Evolutionary conservation across 176 grass and related monocot genomes (phyloP), one percentile per base, ranked within the genome.

Genomic region (Aechmea fasciata): DNA sequence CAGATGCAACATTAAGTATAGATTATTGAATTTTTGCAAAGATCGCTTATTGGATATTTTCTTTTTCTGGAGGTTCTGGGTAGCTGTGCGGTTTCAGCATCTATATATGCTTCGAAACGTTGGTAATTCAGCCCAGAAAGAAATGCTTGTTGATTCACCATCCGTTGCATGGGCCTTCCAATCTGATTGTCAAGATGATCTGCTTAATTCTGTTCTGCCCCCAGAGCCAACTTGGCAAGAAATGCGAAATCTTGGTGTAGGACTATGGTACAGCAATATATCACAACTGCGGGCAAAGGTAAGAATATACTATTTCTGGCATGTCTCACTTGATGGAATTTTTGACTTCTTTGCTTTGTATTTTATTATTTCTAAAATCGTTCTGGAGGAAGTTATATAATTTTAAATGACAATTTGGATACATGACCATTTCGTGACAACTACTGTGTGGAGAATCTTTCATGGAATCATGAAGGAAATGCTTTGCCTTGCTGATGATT

Each of bases 161-260:
- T 87, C 85, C 48, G 78, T 91, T 73, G 85, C 86, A 49, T 92
- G 92, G 92, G 92, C 92, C 19, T 79, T 89, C 75, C 92, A 92
- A 73, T 92, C 92, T 85, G 86, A 89, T 67, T 96, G 92, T 78
- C 89, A 96, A 76, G 88, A 92, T 73, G 92, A 96, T 89, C 86
- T 96, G 61, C 92, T 96, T 78, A 91, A 81, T 83, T 89, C 82
- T 67, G 67, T 91, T 76, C 84, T 96, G 78, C 77, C 92, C 69
- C 57, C 73, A 50, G 92, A 96, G 25, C 80, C 83, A 57, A 89
- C 81, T 65, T 96, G 92, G 92, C 55, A 48, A 73, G 86, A 92
- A 65, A 96, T 96, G 92, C 81, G 57, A 82, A 88, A 77, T 69
- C 80, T 96, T 69, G 92, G 88, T 79, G 72, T 85, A 61, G 92